Percentiles rank a stretch among this genome's conserved stretches.
Conservation (phyloP, 1,284 basidiomycete species). For the Coniferiporia weirii region DNA sequence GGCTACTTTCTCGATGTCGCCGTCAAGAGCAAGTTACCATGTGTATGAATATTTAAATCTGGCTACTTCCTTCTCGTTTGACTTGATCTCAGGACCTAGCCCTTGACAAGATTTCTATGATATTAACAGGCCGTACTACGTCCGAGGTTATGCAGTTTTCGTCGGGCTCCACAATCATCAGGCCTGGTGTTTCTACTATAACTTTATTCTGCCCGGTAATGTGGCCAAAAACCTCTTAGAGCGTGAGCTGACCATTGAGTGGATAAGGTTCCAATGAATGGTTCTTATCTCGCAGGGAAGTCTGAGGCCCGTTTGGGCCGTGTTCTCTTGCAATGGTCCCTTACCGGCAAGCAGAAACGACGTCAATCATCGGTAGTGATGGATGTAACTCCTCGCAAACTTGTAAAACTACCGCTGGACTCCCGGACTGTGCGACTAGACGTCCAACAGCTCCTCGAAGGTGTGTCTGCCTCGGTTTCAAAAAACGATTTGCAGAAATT, state of each 20-base stretch:
- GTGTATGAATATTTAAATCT: conserved; percentile 43
- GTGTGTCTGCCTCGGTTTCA: conserved; percentile 35
- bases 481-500: conserved; percentile 13
- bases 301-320: conserved; percentile 10
- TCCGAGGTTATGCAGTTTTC: conserved; percentile 48
- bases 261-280: conserved; percentile 7
- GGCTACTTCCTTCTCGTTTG: conserved; percentile 11
- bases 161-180: conserved; percentile 32
- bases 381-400: conserved; percentile 2
- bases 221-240: conserved; percentile 13
- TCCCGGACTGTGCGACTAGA: conserved; percentile 6
- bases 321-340: conserved; percentile 12
- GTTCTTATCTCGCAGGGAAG: background rate
- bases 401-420: conserved; percentile 13
- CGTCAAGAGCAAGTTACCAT: conserved; percentile 64
- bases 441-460: conserved; percentile 46
- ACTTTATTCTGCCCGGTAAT: conserved; percentile 66
- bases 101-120: conserved; percentile 46
- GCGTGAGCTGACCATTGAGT: conserved; percentile 1
- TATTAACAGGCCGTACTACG: conserved; percentile 49
- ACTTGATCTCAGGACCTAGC: conserved; percentile 37
- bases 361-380: background rate
- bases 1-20: conserved; percentile 54
- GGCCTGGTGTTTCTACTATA: conserved; percentile 50
- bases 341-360: conserved; percentile 4